A percentile compares a stretch with the other conserved stretches of the same genome.
Evolutionary conservation across 176 grass and related monocot genomes (phyloP).

Genomic region (Eragrostis nindensis): DNA sequence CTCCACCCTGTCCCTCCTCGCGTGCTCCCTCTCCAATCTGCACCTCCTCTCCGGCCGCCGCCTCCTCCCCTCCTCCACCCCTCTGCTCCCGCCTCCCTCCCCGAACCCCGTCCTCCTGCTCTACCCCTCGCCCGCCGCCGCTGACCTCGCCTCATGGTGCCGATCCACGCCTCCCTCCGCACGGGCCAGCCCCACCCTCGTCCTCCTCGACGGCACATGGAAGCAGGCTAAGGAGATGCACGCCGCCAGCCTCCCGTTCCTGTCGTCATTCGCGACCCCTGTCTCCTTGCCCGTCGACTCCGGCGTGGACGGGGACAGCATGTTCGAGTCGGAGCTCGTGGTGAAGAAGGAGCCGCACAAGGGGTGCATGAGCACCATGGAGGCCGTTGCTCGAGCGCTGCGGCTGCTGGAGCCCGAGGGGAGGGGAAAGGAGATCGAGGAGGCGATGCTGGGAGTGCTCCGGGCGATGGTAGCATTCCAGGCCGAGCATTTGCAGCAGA

Average conservation of each 20-base stretch:
- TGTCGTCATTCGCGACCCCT: constrained; percentile 49
- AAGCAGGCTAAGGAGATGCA: constrained; percentile 86
- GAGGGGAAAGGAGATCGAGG: constrained; percentile 56
- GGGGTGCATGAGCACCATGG: constrained; percentile 83
- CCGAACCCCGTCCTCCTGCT: constrained; percentile 61
- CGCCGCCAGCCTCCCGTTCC: constrained; percentile 67
- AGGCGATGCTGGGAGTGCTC: constrained; percentile 54
- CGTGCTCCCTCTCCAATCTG: constrained; percentile 51
- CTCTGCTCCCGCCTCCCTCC: constrained; percentile 35
- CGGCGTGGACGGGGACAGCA: constrained; percentile 66
- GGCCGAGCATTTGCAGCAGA: constrained; percentile 56
- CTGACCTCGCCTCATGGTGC: constrained; percentile 65
- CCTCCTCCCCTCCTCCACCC: constrained; percentile 48
- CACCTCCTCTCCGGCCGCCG: constrained; percentile 54
- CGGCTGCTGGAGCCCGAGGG: constrained; percentile 69
- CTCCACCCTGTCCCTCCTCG: constrained; percentile 66
- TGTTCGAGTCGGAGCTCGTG: constrained; percentile 76
- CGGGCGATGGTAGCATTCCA: constrained; percentile 82
- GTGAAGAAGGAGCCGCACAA: constrained; percentile 79
- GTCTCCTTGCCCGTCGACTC: constrained; percentile 65
- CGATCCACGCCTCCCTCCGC: constrained; percentile 40
- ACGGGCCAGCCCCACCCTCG: constrained; percentile 52
- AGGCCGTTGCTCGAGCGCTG: constrained; percentile 83
- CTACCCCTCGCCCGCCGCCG: constrained; percentile 63
- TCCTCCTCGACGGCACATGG: constrained; percentile 91